A percentile compares a stretch with the other conserved stretches of the same genome.
Conservation (phyloP, 208 protist genomes). For the Porcisia hertigi region DNA sequence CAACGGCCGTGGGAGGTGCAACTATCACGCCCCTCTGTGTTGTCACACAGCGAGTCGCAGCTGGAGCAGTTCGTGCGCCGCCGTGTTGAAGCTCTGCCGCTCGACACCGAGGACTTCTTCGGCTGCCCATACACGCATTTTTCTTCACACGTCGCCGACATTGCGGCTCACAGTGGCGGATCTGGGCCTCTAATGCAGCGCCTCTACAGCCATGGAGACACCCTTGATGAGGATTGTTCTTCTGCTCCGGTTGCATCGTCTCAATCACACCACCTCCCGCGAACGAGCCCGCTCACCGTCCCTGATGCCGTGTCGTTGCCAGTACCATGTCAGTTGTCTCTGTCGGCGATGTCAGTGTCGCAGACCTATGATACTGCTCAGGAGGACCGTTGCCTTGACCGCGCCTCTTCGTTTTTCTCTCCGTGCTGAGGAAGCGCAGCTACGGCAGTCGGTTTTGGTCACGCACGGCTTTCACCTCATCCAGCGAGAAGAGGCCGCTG, state of each 20-base stretch:
- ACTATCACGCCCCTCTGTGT: not conserved
- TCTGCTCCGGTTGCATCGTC: not conserved
- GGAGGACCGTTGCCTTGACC: not conserved
- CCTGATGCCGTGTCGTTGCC: not conserved
- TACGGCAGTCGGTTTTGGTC: not conserved
- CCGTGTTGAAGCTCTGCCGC: not conserved
- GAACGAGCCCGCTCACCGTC: not conserved
- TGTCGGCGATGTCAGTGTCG: not conserved
- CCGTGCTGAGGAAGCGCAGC: not conserved
- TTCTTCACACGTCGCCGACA: not conserved
- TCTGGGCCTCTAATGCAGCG: not conserved
- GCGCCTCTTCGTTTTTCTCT: not conserved
- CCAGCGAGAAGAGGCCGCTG: slow-evolving; percentile 7
- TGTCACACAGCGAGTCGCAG: not conserved
- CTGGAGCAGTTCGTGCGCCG: not conserved
- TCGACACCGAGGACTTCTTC: not conserved
- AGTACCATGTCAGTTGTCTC: not conserved
- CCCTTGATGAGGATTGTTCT: not conserved
- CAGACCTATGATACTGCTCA: not conserved
- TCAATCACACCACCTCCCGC: not conserved
- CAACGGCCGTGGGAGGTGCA: not conserved
- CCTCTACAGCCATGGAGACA: not conserved
- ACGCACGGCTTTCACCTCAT: not conserved
- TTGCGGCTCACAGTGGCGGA: not conserved
- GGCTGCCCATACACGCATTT: not conserved